These are phyloP conservation scores for Crithidia fasciculata DNA, from an alignment of 208 protist species.

Conservation along the genomic window DNA sequence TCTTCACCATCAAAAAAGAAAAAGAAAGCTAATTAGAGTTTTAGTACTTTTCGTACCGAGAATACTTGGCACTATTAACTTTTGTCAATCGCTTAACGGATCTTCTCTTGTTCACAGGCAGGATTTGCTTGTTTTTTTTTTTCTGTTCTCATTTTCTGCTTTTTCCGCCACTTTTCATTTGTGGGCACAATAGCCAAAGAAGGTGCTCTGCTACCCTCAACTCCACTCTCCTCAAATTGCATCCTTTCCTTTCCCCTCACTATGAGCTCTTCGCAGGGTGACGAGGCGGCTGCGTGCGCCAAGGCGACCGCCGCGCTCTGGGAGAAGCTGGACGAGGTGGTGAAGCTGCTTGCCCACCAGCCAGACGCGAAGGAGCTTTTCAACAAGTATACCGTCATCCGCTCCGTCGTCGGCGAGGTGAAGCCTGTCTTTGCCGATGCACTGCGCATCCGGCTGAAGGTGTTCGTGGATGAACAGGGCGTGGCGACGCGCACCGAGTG, in stretches of 20 bases:
- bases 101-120: too few relatives aligned
- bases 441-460: slow-evolving; percentile 22
- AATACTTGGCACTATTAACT: too few relatives aligned
- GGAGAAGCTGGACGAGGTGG: slow-evolving; percentile 30
- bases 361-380: slow-evolving; percentile 31
- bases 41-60: too few relatives aligned
- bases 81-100: too few relatives aligned
- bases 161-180: too few relatives aligned
- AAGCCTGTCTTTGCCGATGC: slow-evolving; percentile 40
- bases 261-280: slow-evolving; percentile 1
- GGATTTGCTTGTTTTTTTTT: too few relatives aligned
- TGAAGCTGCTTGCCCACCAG: slow-evolving; percentile 21
- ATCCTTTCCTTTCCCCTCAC: background rate
- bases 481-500: slow-evolving; percentile 19
- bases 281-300: slow-evolving; percentile 12
- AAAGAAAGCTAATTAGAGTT: too few relatives aligned
- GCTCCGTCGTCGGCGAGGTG: slow-evolving; percentile 45
- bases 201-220: too few relatives aligned
- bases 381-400: slow-evolving; percentile 27
- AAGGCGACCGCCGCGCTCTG: slow-evolving; percentile 17
- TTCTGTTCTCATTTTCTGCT: too few relatives aligned
- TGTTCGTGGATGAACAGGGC: slow-evolving; percentile 36
- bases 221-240: background rate
- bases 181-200: too few relatives aligned
- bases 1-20: too few relatives aligned